phyloP scores from a whole-genome alignment of 345 rosid species.

The Cochlearia excelsa region DNA sequence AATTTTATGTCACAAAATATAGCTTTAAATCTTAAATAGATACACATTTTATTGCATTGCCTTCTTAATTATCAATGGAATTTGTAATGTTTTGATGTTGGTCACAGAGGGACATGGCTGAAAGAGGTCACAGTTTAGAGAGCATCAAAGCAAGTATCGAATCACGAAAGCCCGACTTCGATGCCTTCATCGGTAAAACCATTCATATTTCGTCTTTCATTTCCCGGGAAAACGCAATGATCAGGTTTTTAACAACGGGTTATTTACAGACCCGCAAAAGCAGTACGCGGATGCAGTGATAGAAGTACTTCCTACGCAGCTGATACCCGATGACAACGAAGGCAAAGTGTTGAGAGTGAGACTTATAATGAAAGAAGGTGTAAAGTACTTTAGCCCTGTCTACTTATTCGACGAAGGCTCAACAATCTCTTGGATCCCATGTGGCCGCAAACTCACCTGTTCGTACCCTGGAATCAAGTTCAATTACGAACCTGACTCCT shows the following conservation, averaged over 20 bases:
- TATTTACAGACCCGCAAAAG: constrained; percentile 82
- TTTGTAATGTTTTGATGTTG: constrained; percentile 5
- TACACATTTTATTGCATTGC: not conserved
- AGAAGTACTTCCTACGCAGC: constrained; percentile 82
- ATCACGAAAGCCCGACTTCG: constrained; percentile 93
- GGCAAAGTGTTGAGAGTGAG: constrained; percentile 91
- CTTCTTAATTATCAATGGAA: not conserved
- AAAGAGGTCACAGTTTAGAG: constrained; percentile 97
- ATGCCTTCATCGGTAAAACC: constrained; percentile 81
- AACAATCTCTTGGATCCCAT: constrained; percentile 85
- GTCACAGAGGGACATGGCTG: constrained; percentile 95
- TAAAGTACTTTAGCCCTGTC: constrained; percentile 75
- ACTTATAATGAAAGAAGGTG: constrained; percentile 95
- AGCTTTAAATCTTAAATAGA: not conserved
- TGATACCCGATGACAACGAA: constrained; percentile 86
- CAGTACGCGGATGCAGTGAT: constrained; percentile 92
- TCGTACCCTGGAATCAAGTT: constrained; percentile 98
- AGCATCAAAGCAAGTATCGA: constrained; percentile 97
- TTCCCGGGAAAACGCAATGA: not conserved
- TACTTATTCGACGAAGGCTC: constrained; percentile 97
- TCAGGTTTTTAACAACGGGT: not conserved
- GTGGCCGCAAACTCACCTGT: constrained; percentile 95
- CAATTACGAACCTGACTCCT: constrained; percentile 70
- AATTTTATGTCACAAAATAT: too few relatives aligned
- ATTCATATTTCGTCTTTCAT: not conserved